Conservation (phyloP, 345 rosid genomes). For the Sapria himalayana region DNA sequence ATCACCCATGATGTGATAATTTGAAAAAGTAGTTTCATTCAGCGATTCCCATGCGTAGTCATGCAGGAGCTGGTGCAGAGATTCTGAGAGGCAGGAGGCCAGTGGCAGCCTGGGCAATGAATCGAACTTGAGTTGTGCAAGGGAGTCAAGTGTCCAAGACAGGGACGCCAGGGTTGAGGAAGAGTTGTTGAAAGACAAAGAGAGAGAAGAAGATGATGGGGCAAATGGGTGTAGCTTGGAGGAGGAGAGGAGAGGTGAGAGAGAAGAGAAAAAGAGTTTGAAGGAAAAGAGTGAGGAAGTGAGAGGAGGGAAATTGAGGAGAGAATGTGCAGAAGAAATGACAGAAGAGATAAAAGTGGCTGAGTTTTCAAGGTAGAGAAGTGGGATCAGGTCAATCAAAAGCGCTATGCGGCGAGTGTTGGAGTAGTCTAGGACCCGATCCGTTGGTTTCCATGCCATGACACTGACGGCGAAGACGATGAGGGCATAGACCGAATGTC, state of each 20-base stretch:
- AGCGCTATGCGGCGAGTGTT: slow-evolving; percentile 61
- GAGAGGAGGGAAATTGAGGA: slow-evolving; percentile 37
- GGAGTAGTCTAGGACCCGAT: slow-evolving; percentile 21
- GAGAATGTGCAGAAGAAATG: slow-evolving; percentile 28
- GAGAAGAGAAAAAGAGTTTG: slow-evolving; percentile 71
- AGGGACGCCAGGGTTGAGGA: slow-evolving; percentile 9
- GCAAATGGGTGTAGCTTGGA: slow-evolving; percentile 47
- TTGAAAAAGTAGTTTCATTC: slow-evolving; percentile 17
- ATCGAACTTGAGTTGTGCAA: not conserved
- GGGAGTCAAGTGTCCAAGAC: not conserved
- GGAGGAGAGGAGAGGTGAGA: slow-evolving; percentile 77
- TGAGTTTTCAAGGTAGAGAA: slow-evolving; percentile 18
- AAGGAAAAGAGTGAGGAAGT: slow-evolving; percentile 51
- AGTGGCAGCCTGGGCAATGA: slow-evolving; percentile 8
- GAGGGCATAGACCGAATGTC: no score
- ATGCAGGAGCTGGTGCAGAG: slow-evolving; percentile 53
- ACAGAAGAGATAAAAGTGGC: slow-evolving; percentile 21
- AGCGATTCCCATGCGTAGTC: slow-evolving; percentile 67
- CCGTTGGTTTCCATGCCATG: slow-evolving; percentile 15
- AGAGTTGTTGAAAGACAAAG: no score
- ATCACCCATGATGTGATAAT: slow-evolving; percentile 3
- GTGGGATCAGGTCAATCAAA: slow-evolving; percentile 54
- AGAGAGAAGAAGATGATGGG: slow-evolving; percentile 32
- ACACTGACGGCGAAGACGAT: no score
- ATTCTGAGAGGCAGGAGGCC: slow-evolving; percentile 29